Percentiles rank a stretch among this genome's conserved stretches.
These are phyloP conservation scores for Dactylellina drechsleri DNA, from an alignment of 2,329 filamentous ascomycete genomes.

Conservation along the genomic window DNA sequence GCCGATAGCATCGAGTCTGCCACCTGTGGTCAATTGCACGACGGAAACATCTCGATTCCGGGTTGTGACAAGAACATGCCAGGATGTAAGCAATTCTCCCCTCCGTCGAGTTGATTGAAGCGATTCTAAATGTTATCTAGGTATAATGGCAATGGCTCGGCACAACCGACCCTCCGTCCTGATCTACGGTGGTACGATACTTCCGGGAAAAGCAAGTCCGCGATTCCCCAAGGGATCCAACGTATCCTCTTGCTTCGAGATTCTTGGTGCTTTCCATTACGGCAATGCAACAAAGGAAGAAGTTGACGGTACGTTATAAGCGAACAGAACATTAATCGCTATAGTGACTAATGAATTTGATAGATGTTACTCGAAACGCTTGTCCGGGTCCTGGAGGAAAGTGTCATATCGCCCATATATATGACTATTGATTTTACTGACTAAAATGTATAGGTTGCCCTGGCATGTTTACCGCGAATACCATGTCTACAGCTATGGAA, in stretches of 20 bases:
- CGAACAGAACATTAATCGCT: constrained; percentile 61
- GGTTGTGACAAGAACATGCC: constrained; percentile 99
- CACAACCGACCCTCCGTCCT: constrained; percentile 90
- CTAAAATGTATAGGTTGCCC: constrained; percentile 71
- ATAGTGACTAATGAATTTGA: not conserved
- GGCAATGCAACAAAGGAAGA: constrained; percentile 68
- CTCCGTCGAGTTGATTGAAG: constrained; percentile 1
- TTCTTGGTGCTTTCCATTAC: constrained; percentile 82
- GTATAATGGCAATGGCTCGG: constrained; percentile 69
- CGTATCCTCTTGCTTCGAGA: constrained; percentile 88
- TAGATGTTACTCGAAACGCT: constrained; percentile 79
- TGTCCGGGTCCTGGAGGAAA: constrained; percentile 75
- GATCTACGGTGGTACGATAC: constrained; percentile 93
- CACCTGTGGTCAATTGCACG: constrained; percentile 89
- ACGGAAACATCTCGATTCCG: constrained; percentile 91
- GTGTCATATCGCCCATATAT: not conserved
- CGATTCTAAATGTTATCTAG: constrained; percentile 27
- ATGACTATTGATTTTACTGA: not conserved
- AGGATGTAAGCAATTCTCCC: constrained; percentile 64
- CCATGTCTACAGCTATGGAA: constrained; percentile 90
- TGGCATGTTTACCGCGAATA: constrained; percentile 95
- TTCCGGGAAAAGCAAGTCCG: constrained; percentile 81
- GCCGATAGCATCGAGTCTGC: constrained; percentile 83
- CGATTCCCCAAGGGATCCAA: constrained; percentile 80
- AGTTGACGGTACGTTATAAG: constrained; percentile 51